Evolutionary conservation across 345 rosid genomes (phyloP).

Genomic region (Jatropha curcas): DNA sequence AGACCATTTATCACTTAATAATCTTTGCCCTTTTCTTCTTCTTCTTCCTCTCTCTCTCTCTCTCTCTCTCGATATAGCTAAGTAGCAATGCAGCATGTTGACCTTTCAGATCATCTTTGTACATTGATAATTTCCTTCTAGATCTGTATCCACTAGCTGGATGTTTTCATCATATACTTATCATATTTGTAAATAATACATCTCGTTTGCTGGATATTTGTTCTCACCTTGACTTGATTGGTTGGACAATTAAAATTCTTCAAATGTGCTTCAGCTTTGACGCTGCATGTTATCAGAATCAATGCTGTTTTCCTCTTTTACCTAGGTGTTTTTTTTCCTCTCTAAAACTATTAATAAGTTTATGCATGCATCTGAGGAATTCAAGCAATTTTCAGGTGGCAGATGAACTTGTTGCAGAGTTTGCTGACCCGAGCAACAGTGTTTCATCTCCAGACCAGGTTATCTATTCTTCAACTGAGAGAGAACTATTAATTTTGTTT

Average conservation of each 20-base stretch:
- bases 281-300: not conserved
- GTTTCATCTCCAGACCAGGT: slow-evolving; percentile 93
- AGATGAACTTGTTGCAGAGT: slow-evolving; percentile 99
- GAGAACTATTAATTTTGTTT: not conserved
- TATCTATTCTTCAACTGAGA: slow-evolving; percentile 17
- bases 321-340: not conserved
- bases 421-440: slow-evolving; percentile 74
- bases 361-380: slow-evolving; percentile 35
- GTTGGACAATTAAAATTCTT: not conserved
- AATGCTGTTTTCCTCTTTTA: not conserved
- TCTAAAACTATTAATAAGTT: slow-evolving; percentile 2
- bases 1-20: not conserved
- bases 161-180: not conserved
- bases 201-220: not conserved
- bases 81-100: not conserved
- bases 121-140: not conserved
- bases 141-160: not conserved
- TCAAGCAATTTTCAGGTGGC: slow-evolving; percentile 73
- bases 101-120: not conserved
- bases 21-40: too few species aligned
- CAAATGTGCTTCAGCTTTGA: not conserved
- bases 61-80: not conserved
- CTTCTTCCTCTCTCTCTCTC: not conserved
- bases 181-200: not conserved
- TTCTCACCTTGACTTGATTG: not conserved